Evolutionary conservation across 2,329 filamentous ascomycete genomes (phyloP), one percentile per base, ranked within the genome.

Genomic region (Amylocarpus encephaloides): DNA sequence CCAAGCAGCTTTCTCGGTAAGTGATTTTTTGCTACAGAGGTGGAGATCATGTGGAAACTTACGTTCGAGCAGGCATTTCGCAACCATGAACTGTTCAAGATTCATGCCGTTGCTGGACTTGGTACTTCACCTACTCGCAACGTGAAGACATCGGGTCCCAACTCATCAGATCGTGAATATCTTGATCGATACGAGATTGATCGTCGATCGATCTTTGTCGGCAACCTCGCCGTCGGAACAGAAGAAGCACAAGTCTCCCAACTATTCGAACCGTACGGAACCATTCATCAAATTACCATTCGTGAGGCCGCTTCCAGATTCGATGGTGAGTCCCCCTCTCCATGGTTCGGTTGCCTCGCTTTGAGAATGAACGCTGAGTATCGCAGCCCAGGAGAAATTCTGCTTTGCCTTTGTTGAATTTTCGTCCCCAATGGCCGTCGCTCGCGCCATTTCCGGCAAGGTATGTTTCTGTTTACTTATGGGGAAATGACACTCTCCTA

Each of bases 1-100:
- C 19, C 71, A 78, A 18, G 72, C 79, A 50, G 71, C 79, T 4
- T 66, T 73, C 29, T 59, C 66, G 22, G 77, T 79, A 66, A 68
- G 74, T 64, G 3, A 50, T 35, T 13, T 40, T 19, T 13, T 13
- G 12, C 12, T 36, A 36, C 3, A 13, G 3, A 10, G 34, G 11
- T 16, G 4, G 12, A 36, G 7, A 26, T 26, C 4, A 16, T 36
- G 12, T 16, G 34, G 34, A 13, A 13, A 13, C 34, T 36, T n/a
- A 40, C 38, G 4, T 11, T 16, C 10, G 13, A 16, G 15, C 43
- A 64, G 63, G 59, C 57, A 49, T 62, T 59, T 41, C 60, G 61
- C 15, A 60, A 63, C 44, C 55, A 62, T 53, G 55, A 60, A 13
- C 32, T 59, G 34, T 66, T 54, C 54, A 63, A 59, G 66, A 55